A percentile compares a stretch with the other conserved stretches of the same genome.
Evolutionary conservation across 164 flowering plant species (phyloP).

Genomic region (Umbilicus rupestris): DNA sequence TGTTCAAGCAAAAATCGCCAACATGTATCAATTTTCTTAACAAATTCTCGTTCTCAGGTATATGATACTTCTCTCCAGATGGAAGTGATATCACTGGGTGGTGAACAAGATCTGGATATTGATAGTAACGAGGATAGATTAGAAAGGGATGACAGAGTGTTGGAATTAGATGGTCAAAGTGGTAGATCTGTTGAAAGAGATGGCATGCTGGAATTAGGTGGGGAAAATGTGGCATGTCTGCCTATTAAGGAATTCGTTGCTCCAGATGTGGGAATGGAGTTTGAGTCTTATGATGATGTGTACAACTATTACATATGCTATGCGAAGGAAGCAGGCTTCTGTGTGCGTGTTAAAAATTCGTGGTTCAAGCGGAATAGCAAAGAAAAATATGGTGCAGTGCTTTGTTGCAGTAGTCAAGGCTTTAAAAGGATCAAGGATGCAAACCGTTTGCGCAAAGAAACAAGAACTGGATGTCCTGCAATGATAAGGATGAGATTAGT

Average conservation of each 20-base stretch:
- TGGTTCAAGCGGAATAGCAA: slow-evolving; percentile 55
- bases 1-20: too few relatives aligned
- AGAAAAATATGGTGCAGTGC: slow-evolving; percentile 58
- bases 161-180: slow-evolving; percentile 21
- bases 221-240: slow-evolving; percentile 18
- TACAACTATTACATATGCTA: slow-evolving; percentile 57
- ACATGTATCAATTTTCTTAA: too few relatives aligned
- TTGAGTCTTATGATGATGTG: slow-evolving; percentile 66
- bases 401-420: slow-evolving; percentile 64
- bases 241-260: slow-evolving; percentile 47
- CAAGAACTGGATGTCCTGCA: slow-evolving; percentile 71
- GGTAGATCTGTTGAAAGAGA: slow-evolving; percentile 2
- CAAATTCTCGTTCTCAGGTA: not conserved
- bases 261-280: slow-evolving; percentile 66
- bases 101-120: slow-evolving; percentile 18
- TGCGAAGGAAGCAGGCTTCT: slow-evolving; percentile 57
- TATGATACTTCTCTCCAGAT: slow-evolving; percentile 13
- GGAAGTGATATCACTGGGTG: slow-evolving; percentile 24
- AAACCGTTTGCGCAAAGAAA: slow-evolving; percentile 47
- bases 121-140: slow-evolving; percentile 16
- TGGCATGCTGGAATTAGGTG: slow-evolving; percentile 15
- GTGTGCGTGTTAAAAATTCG: slow-evolving; percentile 57
- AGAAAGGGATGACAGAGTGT: slow-evolving; percentile 18
- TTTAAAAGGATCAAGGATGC: slow-evolving; percentile 60
- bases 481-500: slow-evolving; percentile 54